Evolutionary conservation across 345 rosid genomes (phyloP), one percentile per base, ranked within the genome.

Genomic region (Fremontodendron californicum): DNA sequence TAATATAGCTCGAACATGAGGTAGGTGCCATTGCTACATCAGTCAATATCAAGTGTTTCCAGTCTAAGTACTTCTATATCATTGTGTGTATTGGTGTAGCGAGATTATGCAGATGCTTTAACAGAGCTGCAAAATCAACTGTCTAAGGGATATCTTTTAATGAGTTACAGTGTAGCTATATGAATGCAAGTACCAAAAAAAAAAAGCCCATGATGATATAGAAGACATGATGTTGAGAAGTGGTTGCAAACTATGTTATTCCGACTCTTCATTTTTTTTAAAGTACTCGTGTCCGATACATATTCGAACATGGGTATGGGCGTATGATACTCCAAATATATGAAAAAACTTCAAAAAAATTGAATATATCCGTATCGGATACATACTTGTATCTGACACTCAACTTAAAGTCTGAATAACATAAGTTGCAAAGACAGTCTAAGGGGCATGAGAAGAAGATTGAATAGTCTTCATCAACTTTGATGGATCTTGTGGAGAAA

Each of bases 61-160:
- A 1, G 10, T 27, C 21, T 3, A 27, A 54, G 23, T 77, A 15
- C 16, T 73, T 29, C 19, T 57, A 62, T 69, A 57, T 55, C 76
- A 73, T 48, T 61, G 45, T 73, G 54, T 71, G 43, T 64, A 33
- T 78, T 77, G 40, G 11, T 86, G 76, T 80, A 88, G 92, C 84
- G 77, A 74, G 87, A 88, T 85, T 81, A 82, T 81, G 86, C 85
- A 62, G 83, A 75, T 75, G 92, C 92, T 64, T 23, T 85, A 76
- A 81, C 76, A 79, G 92, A 90, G 81, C 84, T 90, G 21, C 90
- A 87, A 73, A 51, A 60, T 43, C 87, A 86, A 73, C 86, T 88
- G 66, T 71, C 79, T 19, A 83, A 81, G 68, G 92, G 87, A 75
- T 86, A 58, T 75, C 88, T 69, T 77, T 90, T 78, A 81, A 86